These are phyloP conservation scores for Lachancea dasiensis DNA, from an alignment of 805 yeast genomes.

Conservation along the genomic window DNA sequence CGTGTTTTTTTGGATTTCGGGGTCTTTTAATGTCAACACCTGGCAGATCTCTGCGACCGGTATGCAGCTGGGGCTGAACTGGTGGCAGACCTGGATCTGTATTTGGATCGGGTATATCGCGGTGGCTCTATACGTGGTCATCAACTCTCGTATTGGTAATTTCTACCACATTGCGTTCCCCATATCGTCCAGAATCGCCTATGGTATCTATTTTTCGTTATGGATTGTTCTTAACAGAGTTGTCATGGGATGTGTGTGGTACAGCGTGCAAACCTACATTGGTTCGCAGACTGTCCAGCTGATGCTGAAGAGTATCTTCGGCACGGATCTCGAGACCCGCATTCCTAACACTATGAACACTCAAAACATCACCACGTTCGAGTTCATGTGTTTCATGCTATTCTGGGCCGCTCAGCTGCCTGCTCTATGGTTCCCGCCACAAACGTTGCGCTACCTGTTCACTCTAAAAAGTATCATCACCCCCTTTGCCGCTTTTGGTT, in stretches of 20 bases:
- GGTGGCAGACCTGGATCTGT: conserved; percentile 92
- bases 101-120: conserved; percentile 81
- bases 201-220: conserved; percentile 80
- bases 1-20: conserved; percentile 82
- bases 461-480: conserved; percentile 73
- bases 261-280: conserved; percentile 76
- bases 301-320: conserved; percentile 75
- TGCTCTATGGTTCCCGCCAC: conserved; percentile 78
- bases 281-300: conserved; percentile 81
- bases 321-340: conserved; percentile 53
- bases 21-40: conserved; percentile 83
- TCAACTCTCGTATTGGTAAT: conserved; percentile 74
- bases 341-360: conserved; percentile 57
- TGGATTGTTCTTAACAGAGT: conserved; percentile 90
- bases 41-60: conserved; percentile 93
- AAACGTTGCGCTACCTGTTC: conserved; percentile 75
- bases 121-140: conserved; percentile 62
- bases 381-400: conserved; percentile 68
- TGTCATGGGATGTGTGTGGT: conserved; percentile 87
- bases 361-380: conserved; percentile 61
- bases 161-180: conserved; percentile 83
- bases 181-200: conserved; percentile 71
- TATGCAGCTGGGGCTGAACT: conserved; percentile 65
- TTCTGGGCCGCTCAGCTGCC: conserved; percentile 80
- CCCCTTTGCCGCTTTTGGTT: conserved; percentile 79